Percentiles rank a stretch among this genome's conserved stretches.
Conservation (phyloP, 306 rosid species). For the Abrus pulchellus region DNA sequence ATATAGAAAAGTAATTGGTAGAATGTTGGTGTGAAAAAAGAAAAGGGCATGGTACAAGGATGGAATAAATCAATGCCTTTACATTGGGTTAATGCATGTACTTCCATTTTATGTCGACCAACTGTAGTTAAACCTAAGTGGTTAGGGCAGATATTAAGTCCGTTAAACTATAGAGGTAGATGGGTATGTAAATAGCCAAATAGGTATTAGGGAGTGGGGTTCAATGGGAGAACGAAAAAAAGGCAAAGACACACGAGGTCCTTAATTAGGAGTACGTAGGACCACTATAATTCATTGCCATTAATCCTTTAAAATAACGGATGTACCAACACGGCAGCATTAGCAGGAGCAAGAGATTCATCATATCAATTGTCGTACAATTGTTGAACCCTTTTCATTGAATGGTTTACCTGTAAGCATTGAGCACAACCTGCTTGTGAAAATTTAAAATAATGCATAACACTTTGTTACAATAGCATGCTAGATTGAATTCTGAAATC, state of each 20-base stretch:
- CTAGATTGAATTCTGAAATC: not conserved
- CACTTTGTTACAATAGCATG: not conserved
- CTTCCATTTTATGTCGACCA: not conserved
- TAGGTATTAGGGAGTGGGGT: slow-evolving; percentile 38
- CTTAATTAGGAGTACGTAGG: slow-evolving; percentile 20
- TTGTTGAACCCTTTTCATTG: slow-evolving; percentile 6
- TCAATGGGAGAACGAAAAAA: not conserved
- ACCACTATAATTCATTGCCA: slow-evolving; percentile 35
- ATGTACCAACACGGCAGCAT: slow-evolving; percentile 2
- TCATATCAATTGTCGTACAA: slow-evolving; percentile 18
- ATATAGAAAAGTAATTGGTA: not conserved
- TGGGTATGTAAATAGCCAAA: not conserved
- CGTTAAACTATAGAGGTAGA: slow-evolving; percentile 16
- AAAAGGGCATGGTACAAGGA: slow-evolving; percentile 26
- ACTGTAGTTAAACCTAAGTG: not conserved
- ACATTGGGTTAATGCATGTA: slow-evolving; percentile 11
- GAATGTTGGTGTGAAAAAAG: slow-evolving; percentile 36
- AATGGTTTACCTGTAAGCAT: slow-evolving; percentile 1
- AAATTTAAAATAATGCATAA: not conserved
- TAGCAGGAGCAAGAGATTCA: slow-evolving; percentile 32
- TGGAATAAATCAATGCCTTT: not conserved
- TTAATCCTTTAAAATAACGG: slow-evolving; percentile 12
- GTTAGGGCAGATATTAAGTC: not conserved
- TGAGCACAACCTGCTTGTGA: not conserved
- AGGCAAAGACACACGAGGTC: slow-evolving; percentile 1